Conservation (phyloP, 805 yeast species). For the Starmerella roubikii region DNA sequence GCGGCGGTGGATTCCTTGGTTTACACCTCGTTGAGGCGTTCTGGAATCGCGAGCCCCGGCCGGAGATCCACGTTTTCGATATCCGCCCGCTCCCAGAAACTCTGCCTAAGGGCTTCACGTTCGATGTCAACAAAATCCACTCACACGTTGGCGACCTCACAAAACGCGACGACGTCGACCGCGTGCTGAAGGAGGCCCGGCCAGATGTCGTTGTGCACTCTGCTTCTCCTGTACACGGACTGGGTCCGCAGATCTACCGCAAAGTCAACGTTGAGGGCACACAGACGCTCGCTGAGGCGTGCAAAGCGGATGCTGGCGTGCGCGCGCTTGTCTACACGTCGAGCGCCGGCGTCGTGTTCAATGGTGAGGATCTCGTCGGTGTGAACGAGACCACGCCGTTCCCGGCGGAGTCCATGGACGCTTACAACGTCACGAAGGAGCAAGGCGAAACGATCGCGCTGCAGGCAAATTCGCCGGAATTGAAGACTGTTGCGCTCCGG, state of each 20-base stretch:
- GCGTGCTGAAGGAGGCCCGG: conserved; percentile 43
- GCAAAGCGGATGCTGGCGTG: conserved; percentile 33
- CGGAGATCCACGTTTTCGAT: conserved; percentile 76
- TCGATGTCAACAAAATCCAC: conserved; percentile 41
- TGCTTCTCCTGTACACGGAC: conserved; percentile 92
- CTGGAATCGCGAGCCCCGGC: conserved; percentile 46
- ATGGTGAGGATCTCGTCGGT: conserved; percentile 83
- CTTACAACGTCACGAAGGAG: conserved; percentile 90
- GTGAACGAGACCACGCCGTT: conserved; percentile 93
- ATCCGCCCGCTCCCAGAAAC: conserved; percentile 75
- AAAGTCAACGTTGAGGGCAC: conserved; percentile 91
- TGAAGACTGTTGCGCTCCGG: conserved; percentile 73
- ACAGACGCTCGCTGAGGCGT: conserved; percentile 50
- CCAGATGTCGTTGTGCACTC: conserved; percentile 83
- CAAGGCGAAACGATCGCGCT: conserved; percentile 74
- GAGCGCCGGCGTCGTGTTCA: conserved; percentile 92
- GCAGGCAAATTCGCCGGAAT: conserved; percentile 48
- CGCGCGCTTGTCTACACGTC: conserved; percentile 84
- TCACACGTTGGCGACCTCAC: conserved; percentile 80
- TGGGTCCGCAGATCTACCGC: conserved; percentile 65
- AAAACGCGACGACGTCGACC: conserved; percentile 47
- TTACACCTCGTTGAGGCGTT: conserved; percentile 82
- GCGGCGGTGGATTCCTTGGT: conserved; percentile 93
- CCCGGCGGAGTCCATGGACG: conserved; percentile 87
- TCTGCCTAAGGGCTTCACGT: conserved; percentile 55